phyloP scores from a whole-genome alignment of 2,329 filamentous ascomycete species.

The Clonostachys chloroleuca region DNA sequence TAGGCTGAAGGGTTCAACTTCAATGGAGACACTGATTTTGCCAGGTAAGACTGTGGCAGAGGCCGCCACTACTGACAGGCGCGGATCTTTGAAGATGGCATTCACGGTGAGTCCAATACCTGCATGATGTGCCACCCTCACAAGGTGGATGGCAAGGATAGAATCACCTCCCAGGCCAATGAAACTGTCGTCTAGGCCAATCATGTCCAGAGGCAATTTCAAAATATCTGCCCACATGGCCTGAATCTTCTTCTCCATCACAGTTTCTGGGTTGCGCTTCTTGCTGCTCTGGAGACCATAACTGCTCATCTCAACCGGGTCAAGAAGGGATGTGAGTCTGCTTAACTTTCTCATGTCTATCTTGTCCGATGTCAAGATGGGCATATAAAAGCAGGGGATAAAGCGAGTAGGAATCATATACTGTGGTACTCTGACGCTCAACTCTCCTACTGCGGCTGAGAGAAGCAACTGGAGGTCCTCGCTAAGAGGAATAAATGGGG shows the following conservation, averaged over 20 bases:
- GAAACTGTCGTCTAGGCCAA: slow-evolving; percentile 8
- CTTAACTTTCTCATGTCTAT: slow-evolving; percentile 1
- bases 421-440: slow-evolving; percentile 1
- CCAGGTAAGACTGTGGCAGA: not conserved
- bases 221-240: slow-evolving; percentile 4
- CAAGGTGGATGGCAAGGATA: slow-evolving; percentile 6
- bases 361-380: slow-evolving; percentile 7
- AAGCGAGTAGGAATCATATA: slow-evolving; percentile 8
- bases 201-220: not conserved
- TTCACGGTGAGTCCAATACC: slow-evolving; percentile 36
- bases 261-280: not conserved
- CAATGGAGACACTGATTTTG: not conserved
- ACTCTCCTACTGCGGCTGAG: not conserved
- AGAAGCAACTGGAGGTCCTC: not conserved
- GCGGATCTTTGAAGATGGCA: slow-evolving; percentile 36
- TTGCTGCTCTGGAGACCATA: slow-evolving; percentile 1
- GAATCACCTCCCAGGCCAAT: slow-evolving; percentile 8
- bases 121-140: slow-evolving; percentile 1
- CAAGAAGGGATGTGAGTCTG: not conserved
- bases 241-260: slow-evolving; percentile 3
- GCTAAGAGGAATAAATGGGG: not conserved
- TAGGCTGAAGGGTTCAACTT: not conserved
- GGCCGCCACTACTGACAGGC: slow-evolving; percentile 14
- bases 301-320: not conserved
- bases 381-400: slow-evolving; percentile 3